These are phyloP conservation scores for Umbelopsis sp. DNA, from an alignment of 192 early-diverging fungal species.

Conservation along the genomic window DNA sequence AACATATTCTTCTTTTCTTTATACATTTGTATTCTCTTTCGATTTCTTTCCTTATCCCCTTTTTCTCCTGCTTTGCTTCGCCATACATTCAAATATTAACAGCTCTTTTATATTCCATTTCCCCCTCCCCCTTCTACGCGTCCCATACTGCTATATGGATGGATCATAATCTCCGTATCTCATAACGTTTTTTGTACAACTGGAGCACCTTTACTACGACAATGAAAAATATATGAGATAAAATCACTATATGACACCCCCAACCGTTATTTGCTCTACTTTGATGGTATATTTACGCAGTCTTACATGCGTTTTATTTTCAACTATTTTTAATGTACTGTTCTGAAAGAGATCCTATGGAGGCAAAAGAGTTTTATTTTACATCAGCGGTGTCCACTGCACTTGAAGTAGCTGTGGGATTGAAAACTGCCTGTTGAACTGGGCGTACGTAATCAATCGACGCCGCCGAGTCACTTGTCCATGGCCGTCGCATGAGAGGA, in stretches of 20 bases:
- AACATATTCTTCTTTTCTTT: neutral
- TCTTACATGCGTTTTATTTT: too few species aligned
- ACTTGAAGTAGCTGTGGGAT: neutral
- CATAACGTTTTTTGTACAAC: neutral
- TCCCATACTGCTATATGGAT: neutral
- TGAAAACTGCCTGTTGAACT: neutral
- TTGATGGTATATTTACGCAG: too few species aligned
- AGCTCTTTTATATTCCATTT: neutral
- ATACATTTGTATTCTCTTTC: conserved; percentile 9
- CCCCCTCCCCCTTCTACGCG: neutral
- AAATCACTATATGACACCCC: neutral
- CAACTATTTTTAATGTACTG: too few species aligned
- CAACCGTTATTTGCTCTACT: too few species aligned
- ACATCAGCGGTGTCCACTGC: neutral
- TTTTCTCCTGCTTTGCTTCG: too few species aligned
- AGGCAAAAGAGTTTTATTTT: neutral
- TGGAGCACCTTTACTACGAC: neutral
- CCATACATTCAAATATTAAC: neutral
- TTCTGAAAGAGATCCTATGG: too few species aligned
- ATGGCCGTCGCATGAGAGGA: conserved; percentile 52
- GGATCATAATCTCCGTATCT: neutral
- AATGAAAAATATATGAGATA: neutral
- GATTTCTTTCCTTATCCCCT: neutral
- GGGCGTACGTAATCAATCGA: neutral
- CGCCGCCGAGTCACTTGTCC: neutral